A percentile compares a stretch with the other conserved stretches of the same genome.
Evolutionary conservation across 2,329 filamentous ascomycete genomes (phyloP).

Genomic region (Epichloe brachyelytri): DNA sequence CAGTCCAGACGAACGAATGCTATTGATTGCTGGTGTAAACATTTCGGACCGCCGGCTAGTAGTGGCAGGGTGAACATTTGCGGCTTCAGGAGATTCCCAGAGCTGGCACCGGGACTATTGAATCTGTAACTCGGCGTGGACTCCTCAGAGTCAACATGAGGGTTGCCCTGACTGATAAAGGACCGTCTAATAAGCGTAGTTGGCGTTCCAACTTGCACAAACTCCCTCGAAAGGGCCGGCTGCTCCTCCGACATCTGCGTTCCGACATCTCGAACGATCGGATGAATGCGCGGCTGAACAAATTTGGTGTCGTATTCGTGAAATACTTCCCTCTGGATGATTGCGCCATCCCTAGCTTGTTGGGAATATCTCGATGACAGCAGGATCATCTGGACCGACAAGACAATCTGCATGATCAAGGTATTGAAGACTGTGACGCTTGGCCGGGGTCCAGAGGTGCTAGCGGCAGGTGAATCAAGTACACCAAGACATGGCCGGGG

Average conservation of each 20-base stretch:
- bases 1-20: constrained; percentile 15
- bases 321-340: constrained; percentile 85
- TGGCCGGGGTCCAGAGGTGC: constrained; percentile 59
- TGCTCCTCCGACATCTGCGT: constrained; percentile 56
- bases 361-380: constrained; percentile 65
- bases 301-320: constrained; percentile 95
- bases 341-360: constrained; percentile 69
- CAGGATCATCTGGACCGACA: constrained; percentile 65
- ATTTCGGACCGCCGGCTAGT: constrained; percentile 16
- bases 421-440: constrained; percentile 79
- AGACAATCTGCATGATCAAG: constrained; percentile 57
- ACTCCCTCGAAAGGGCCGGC: constrained; percentile 27
- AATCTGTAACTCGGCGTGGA: constrained; percentile 16
- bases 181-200: constrained; percentile 55
- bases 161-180: constrained; percentile 74
- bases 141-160: constrained; percentile 57
- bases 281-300: constrained; percentile 80
- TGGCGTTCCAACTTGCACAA: constrained; percentile 38
- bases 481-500: constrained; percentile 82
- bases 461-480: constrained; percentile 77
- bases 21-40: constrained; percentile 17
- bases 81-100: constrained; percentile 23
- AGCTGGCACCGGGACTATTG: neutral
- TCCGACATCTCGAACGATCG: constrained; percentile 61
- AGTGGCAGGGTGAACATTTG: constrained; percentile 12